phyloP scores from a whole-genome alignment of 495 filamentous ascomycete genomes.

The Sordaria brevicollis region DNA sequence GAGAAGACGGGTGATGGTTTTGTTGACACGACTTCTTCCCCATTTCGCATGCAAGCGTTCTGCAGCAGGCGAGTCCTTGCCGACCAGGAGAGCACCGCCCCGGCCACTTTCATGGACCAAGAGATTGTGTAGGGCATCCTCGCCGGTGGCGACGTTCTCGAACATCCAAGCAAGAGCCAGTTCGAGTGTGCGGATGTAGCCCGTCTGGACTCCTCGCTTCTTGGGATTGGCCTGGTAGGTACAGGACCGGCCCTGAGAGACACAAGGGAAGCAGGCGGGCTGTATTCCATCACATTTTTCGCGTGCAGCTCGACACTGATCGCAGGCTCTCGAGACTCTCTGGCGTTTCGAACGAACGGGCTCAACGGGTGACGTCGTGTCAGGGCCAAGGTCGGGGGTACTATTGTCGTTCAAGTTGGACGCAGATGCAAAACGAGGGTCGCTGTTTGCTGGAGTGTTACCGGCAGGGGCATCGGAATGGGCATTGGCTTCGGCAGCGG shows the following conservation, averaged over 20 bases:
- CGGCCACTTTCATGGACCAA: slow-evolving; percentile 17
- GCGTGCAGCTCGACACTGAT: slow-evolving; percentile 54
- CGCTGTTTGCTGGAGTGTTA: background rate
- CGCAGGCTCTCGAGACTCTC: slow-evolving; percentile 58
- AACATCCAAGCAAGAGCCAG: slow-evolving; percentile 29
- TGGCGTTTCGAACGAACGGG: slow-evolving; percentile 34
- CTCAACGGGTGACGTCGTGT: slow-evolving; percentile 5
- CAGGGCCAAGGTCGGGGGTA: slow-evolving; percentile 9
- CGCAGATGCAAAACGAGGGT: background rate
- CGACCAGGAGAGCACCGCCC: slow-evolving; percentile 18
- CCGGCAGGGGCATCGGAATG: background rate
- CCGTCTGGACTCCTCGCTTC: slow-evolving; percentile 58
- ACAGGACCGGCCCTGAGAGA: slow-evolving; percentile 47
- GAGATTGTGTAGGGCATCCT: slow-evolving; percentile 20
- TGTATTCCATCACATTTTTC: slow-evolving; percentile 59
- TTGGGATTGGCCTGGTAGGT: slow-evolving; percentile 61
- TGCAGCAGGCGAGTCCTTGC: slow-evolving; percentile 40
- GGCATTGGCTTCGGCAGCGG: slow-evolving; percentile 1
- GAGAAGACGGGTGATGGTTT: slow-evolving; percentile 45
- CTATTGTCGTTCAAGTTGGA: slow-evolving; percentile 5
- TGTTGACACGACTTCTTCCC: slow-evolving; percentile 44
- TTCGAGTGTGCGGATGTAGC: slow-evolving; percentile 55
- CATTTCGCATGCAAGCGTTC: slow-evolving; percentile 48
- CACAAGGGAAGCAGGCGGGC: slow-evolving; percentile 54
- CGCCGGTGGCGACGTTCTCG: slow-evolving; percentile 19